Percentiles rank a stretch among this genome's conserved stretches.
Evolutionary conservation across 2,329 filamentous ascomycete genomes (phyloP).

Genomic region (Phialemonium atrogriseum): DNA sequence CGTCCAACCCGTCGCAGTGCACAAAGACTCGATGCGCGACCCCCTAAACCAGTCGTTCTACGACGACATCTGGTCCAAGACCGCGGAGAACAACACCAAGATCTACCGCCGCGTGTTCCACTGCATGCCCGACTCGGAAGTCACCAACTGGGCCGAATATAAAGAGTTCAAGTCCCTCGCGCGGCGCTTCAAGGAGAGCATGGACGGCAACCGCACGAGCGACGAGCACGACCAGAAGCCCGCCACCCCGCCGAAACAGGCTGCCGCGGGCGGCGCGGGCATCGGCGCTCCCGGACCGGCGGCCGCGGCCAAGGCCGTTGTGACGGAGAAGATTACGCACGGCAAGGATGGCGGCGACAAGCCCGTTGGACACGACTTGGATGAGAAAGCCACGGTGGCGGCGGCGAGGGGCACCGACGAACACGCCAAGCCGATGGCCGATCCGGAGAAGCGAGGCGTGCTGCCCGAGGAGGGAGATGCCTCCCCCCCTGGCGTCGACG

Average conservation of each 20-base stretch:
- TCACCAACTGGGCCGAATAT: conserved; percentile 89
- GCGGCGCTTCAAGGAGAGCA: conserved; percentile 64
- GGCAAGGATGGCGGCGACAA: conserved; percentile 15
- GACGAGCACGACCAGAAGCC: conserved; percentile 42
- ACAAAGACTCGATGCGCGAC: conserved; percentile 91
- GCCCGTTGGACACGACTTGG: not conserved
- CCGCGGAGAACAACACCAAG: conserved; percentile 91
- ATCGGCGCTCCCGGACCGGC: conserved; percentile 33
- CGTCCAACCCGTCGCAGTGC: conserved; percentile 64
- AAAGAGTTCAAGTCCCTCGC: conserved; percentile 73
- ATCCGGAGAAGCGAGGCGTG: conserved; percentile 20
- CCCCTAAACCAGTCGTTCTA: conserved; percentile 77
- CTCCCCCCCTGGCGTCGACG: conserved; percentile 8
- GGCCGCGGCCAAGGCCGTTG: conserved; percentile 25
- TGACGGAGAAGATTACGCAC: conserved; percentile 24
- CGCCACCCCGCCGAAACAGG: conserved; percentile 14
- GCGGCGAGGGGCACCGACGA: too few relatives aligned
- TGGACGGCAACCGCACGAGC: conserved; percentile 46
- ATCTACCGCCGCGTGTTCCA: conserved; percentile 90
- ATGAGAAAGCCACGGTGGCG: conserved; percentile 4
- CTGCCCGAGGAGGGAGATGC: conserved; percentile 14
- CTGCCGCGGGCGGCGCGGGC: conserved; percentile 27
- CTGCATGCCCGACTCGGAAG: conserved; percentile 94
- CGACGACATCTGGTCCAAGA: conserved; percentile 77
- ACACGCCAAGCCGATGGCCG: conserved; percentile 8